Evolutionary conservation across 495 filamentous ascomycete species (phyloP).

Genomic region (Hyaloscypha finlandica): DNA sequence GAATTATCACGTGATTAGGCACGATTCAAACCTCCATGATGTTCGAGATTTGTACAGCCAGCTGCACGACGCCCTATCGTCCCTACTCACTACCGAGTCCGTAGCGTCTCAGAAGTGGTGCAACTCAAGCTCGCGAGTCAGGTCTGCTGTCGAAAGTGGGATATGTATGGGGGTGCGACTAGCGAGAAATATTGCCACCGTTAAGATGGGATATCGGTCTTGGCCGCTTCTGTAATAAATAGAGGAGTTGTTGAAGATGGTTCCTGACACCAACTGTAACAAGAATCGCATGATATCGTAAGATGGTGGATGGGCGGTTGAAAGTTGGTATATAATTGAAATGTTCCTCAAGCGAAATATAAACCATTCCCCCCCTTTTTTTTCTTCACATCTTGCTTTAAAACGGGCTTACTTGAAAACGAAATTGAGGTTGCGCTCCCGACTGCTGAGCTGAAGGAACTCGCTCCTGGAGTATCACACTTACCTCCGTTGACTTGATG

Average conservation of each 20-base stretch:
- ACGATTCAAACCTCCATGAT: too few relatives aligned
- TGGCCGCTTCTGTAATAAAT: too few relatives aligned
- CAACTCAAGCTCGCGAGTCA: not conserved
- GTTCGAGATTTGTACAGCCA: not conserved
- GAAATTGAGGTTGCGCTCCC: not conserved
- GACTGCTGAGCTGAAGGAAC: not conserved
- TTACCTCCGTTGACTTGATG: slow-evolving; percentile 25
- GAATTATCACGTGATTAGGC: too few relatives aligned
- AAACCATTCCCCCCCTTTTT: too few relatives aligned
- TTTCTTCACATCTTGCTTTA: too few relatives aligned
- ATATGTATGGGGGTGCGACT: not conserved
- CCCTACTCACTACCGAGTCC: not conserved
- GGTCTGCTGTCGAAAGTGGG: not conserved
- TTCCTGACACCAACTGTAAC: too few relatives aligned
- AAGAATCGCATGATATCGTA: too few relatives aligned
- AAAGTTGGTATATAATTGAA: too few relatives aligned
- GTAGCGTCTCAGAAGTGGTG: not conserved
- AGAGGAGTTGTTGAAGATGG: not conserved
- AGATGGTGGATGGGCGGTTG: too few relatives aligned
- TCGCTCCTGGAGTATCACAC: not conserved
- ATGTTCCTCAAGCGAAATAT: too few relatives aligned
- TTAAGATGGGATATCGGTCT: not conserved
- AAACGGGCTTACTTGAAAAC: not conserved
- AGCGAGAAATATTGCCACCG: not conserved
- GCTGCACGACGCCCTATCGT: not conserved